A percentile compares a stretch with the other conserved stretches of the same genome.
Conservation (phyloP, 139 green algal species). For the Micromonas pusilla region DNA sequence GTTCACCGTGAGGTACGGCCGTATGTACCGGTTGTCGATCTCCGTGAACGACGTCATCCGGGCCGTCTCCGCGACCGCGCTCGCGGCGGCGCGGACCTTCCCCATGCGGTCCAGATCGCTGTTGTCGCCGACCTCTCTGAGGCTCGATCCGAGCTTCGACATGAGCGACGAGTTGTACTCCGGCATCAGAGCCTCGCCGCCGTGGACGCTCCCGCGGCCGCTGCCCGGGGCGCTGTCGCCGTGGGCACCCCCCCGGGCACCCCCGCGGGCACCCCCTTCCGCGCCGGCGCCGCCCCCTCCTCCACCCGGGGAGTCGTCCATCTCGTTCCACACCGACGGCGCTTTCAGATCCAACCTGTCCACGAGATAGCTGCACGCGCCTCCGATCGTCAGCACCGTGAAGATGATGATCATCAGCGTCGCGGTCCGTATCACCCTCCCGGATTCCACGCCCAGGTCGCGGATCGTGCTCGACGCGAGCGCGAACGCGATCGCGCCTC, state of each 20-base stretch:
- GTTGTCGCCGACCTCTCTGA: too few relatives aligned
- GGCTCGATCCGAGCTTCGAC: background rate
- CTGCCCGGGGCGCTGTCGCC: too few relatives aligned
- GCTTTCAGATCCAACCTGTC: background rate
- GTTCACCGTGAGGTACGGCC: background rate
- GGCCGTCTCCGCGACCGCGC: background rate
- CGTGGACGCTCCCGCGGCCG: too few relatives aligned
- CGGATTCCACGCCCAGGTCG: background rate
- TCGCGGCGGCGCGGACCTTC: background rate
- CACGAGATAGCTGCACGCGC: background rate
- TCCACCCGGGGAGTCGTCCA: background rate
- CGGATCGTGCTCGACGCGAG: slow-evolving; percentile 24
- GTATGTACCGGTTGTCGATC: background rate
- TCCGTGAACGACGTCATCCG: background rate
- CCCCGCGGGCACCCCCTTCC: background rate
- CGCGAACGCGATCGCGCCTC: slow-evolving; percentile 42
- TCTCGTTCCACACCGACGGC: background rate
- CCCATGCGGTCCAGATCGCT: too few relatives aligned
- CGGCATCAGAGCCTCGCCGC: background rate
- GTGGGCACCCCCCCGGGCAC: background rate
- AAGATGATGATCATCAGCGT: background rate
- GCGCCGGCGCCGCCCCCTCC: background rate
- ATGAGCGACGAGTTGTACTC: background rate
- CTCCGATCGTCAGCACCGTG: background rate
- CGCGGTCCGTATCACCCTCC: background rate